Percentiles rank a stretch among this genome's conserved stretches.
Evolutionary conservation across 139 green algal genomes (phyloP).

Genomic region (Coelastrella sp.): DNA sequence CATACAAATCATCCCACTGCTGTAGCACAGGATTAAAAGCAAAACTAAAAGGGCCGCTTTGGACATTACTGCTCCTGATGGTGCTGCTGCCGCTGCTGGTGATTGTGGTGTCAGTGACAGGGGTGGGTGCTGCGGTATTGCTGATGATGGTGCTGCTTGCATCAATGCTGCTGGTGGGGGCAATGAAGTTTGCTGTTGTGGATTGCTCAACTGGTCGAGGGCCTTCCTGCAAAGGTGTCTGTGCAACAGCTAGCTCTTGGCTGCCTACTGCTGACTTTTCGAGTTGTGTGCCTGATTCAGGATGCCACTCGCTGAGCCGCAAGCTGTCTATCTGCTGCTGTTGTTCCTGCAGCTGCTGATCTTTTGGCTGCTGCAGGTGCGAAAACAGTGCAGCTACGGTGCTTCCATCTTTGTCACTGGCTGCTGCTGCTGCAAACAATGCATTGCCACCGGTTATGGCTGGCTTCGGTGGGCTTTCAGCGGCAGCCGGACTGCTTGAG

Average conservation of each 20-base stretch:
- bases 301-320: background rate
- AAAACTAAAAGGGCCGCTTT: background rate
- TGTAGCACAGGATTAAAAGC: background rate
- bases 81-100: background rate
- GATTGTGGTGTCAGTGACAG: too few species aligned
- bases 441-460: too few species aligned
- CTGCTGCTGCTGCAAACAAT: background rate
- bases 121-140: too few species aligned
- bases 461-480: too few species aligned
- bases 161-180: too few species aligned
- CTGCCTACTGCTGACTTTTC: background rate
- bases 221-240: too few species aligned
- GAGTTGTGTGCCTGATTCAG: background rate
- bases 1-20: background rate
- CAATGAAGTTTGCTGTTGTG: too few species aligned
- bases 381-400: background rate
- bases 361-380: background rate
- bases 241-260: too few species aligned
- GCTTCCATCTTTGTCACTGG: background rate
- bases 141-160: too few species aligned
- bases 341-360: background rate
- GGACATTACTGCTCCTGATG: background rate
- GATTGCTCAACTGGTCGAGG: too few species aligned
- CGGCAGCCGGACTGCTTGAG: too few species aligned
- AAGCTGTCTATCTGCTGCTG: background rate